Base-by-base conservation (phyloP, 2,329 filamentous ascomycete genomes). In the Ophiocordyceps robertsii region DNA sequence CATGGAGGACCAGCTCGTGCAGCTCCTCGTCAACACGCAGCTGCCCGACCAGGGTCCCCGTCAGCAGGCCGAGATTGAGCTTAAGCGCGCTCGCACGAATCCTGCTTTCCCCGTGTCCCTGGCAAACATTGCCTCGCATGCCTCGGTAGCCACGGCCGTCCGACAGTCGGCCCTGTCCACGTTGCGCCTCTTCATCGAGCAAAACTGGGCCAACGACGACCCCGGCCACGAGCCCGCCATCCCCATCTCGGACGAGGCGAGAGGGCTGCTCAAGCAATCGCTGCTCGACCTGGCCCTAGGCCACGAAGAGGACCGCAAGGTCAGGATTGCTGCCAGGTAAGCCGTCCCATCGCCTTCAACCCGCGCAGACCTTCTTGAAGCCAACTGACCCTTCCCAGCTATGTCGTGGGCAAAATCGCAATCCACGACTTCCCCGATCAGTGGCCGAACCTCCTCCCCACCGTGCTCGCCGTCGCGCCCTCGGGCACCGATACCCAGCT, bases 1-100 rank as follows among this genome's bases (percentile, higher is more conserved):
- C 55, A 95, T 95, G 88, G 89, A 95, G 75, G 82, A 93, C 67
- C 82, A 94, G 70, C 78, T 98, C 63, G 80, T 92, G 54, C 80
- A 82, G 63, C 75, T 96, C 61, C 80, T 98, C 50, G 78, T 82
- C 56, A 86, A 88, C 64, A 94, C 89, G 40, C 87, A 94, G 67
- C 80, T 81, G 49, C 56, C 84, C 46, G 77, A 80, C 45, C 81
- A 90, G 61, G 79, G 68, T 43, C 80, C 83, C 44, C 82, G 90
- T 62, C 88, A 85, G 60, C 79, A 84, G 60, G 92, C 92, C 53
- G 92, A 98, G 67, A 72, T 82, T 57, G 84, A 87, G 55, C 75
- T 95, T 41, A 77, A 80, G 59, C 77, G 76, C 49, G 77, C 84
- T 49, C 81, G 83, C 58, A 62, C 71, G 47, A 77, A 77, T 58